These are phyloP conservation scores for Naganishia kalamii DNA, from an alignment of 768 basidiomycete genomes.

Conservation along the genomic window DNA sequence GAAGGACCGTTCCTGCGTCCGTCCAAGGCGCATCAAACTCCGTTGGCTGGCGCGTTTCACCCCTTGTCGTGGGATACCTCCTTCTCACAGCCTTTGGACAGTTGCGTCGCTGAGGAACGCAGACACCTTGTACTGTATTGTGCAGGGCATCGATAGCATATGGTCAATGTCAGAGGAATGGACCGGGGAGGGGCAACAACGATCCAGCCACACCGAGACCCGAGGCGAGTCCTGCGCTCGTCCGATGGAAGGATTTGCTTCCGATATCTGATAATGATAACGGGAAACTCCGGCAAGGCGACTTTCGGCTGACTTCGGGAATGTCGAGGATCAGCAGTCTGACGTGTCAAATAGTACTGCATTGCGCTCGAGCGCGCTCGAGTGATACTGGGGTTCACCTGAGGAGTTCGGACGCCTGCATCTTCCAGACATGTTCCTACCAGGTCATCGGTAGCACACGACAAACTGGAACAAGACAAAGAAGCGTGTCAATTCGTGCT, in stretches of 20 bases:
- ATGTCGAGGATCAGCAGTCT: neutral
- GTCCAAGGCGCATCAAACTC: too few relatives aligned
- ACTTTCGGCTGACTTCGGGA: neutral
- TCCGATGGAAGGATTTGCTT: neutral
- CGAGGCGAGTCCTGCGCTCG: neutral
- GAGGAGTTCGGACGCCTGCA: neutral
- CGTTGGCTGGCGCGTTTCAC: too few relatives aligned
- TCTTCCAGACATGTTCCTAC: too few relatives aligned
- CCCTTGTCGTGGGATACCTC: too few relatives aligned
- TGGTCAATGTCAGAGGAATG: neutral
- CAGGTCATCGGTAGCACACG: too few relatives aligned
- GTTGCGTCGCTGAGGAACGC: too few relatives aligned
- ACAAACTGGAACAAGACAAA: too few relatives aligned
- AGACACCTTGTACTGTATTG: too few relatives aligned
- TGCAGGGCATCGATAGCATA: too few relatives aligned
- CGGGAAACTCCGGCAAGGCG: neutral
- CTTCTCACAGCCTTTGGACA: too few relatives aligned
- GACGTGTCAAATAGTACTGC: neutral
- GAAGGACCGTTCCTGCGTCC: too few relatives aligned
- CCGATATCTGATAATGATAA: conserved; percentile 15
- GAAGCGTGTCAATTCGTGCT: too few relatives aligned
- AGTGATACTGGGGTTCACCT: neutral
- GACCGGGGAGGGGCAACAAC: neutral
- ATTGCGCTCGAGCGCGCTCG: neutral
- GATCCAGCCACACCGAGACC: neutral